Percentiles rank a stretch among this genome's conserved stretches.
Evolutionary conservation across 2,329 filamentous ascomycete genomes (phyloP).

Genomic region (Emergomyces africanus): DNA sequence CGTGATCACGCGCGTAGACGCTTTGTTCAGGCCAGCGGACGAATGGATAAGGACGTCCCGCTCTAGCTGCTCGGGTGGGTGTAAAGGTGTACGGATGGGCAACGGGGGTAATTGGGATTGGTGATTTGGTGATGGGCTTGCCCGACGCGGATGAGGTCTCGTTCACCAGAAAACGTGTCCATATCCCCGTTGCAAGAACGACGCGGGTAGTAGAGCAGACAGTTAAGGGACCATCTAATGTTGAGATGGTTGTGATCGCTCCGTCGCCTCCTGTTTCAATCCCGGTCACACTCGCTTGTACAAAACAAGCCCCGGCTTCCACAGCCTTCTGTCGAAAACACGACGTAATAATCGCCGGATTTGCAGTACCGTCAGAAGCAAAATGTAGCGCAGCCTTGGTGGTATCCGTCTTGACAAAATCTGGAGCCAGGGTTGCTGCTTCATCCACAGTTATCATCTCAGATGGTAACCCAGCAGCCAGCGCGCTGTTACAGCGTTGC

Average conservation of each 20-base stretch:
- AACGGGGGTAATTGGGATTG: slow-evolving; percentile 22
- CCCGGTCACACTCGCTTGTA: slow-evolving; percentile 14
- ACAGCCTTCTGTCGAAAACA: slow-evolving; percentile 16
- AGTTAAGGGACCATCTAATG: slow-evolving; percentile 11
- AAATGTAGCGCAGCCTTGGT: slow-evolving; percentile 14
- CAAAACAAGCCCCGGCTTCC: slow-evolving; percentile 12
- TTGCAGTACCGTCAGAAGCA: slow-evolving; percentile 18
- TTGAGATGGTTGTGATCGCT: slow-evolving; percentile 8
- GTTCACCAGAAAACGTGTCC: slow-evolving; percentile 15
- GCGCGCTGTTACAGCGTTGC: slow-evolving; percentile 11
- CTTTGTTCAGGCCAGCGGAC: slow-evolving; percentile 25
- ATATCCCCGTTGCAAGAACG: slow-evolving; percentile 21
- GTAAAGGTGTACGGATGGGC: slow-evolving; percentile 26
- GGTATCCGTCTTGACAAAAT: slow-evolving; percentile 16
- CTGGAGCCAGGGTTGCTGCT: slow-evolving; percentile 16
- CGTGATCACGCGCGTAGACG: slow-evolving; percentile 25
- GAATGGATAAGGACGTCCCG: slow-evolving; percentile 15
- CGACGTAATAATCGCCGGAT: slow-evolving; percentile 13
- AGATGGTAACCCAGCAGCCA: slow-evolving; percentile 14
- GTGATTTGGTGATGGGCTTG: slow-evolving; percentile 10
- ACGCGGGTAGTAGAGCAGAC: slow-evolving; percentile 9
- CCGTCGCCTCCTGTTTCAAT: slow-evolving; percentile 9
- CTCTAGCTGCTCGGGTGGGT: slow-evolving; percentile 2
- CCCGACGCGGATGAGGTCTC: neutral
- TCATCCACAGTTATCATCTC: slow-evolving; percentile 14